phyloP scores from a whole-genome alignment of 139 green algal species.

The Chlamydomonas schloesseri region DNA sequence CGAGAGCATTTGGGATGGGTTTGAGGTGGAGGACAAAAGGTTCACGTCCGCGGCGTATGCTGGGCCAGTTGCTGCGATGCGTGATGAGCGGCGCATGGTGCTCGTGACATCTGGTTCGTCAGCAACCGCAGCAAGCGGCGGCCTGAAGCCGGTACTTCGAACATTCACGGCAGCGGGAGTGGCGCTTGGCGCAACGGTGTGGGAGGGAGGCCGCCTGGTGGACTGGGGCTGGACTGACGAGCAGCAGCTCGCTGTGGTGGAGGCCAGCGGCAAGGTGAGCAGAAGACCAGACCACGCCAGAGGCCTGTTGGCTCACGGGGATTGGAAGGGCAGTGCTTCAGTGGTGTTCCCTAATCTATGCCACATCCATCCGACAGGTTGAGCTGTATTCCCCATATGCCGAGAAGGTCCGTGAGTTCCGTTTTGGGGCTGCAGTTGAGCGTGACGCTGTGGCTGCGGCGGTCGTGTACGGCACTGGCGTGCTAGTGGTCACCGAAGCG shows the following conservation, averaged over 20 bases:
- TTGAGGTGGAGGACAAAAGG: constrained; percentile 70
- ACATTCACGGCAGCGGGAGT: constrained; percentile 76
- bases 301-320: no score
- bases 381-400: constrained; percentile 55
- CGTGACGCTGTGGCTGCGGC: constrained; percentile 67
- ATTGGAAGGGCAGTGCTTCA: no score
- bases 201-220: constrained; percentile 76
- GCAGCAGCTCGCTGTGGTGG: constrained; percentile 81
- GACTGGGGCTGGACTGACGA: constrained; percentile 80
- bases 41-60: constrained; percentile 74
- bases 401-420: constrained; percentile 66
- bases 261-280: constrained; percentile 70
- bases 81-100: constrained; percentile 84
- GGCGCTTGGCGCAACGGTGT: constrained; percentile 73
- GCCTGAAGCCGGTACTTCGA: constrained; percentile 65
- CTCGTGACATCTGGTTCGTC: constrained; percentile 53
- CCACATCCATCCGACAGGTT: constrained; percentile 53
- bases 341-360: no score
- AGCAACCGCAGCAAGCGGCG: neutral
- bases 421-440: constrained; percentile 68
- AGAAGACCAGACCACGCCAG: no score
- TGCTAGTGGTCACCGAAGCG: constrained; percentile 74
- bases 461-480: constrained; percentile 62
- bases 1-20: constrained; percentile 74
- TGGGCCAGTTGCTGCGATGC: constrained; percentile 85